Evolutionary conservation across 176 grass and related monocot species (phyloP).

Genomic region (Musa troglodytarum): DNA sequence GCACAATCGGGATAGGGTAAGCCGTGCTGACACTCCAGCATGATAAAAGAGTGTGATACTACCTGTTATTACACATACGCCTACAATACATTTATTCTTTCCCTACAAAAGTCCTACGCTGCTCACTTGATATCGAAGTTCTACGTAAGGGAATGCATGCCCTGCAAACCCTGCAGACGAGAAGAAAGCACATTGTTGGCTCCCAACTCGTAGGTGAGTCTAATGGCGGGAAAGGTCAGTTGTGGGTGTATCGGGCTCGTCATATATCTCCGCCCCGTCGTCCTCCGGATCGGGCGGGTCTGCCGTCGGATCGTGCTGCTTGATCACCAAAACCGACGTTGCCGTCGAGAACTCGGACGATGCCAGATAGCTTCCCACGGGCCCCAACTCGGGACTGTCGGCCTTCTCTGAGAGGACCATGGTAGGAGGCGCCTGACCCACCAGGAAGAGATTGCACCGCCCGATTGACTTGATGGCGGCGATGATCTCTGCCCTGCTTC

Average conservation of each 20-base stretch:
- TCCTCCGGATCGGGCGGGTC: background rate
- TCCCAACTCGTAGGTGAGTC: too few relatives aligned
- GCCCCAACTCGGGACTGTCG: slow-evolving; percentile 35
- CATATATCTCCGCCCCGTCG: background rate
- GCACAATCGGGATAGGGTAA: too few relatives aligned
- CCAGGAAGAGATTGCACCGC: slow-evolving; percentile 5
- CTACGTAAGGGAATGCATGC: too few relatives aligned
- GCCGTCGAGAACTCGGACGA: slow-evolving; percentile 32
- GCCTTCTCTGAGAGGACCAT: background rate
- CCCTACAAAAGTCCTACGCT: too few relatives aligned
- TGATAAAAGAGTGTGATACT: too few relatives aligned
- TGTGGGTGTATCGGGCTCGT: background rate
- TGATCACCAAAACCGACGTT: slow-evolving; percentile 35
- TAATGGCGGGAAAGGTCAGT: background rate
- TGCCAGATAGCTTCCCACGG: slow-evolving; percentile 39
- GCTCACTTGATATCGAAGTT: too few relatives aligned
- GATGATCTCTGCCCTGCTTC: background rate
- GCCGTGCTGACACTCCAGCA: too few relatives aligned
- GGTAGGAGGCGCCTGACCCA: background rate
- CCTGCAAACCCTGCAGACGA: too few relatives aligned
- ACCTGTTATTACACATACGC: too few relatives aligned
- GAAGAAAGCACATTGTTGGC: too few relatives aligned
- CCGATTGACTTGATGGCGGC: background rate
- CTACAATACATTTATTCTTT: too few relatives aligned
- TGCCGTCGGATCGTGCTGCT: slow-evolving; percentile 36